Percentiles rank a stretch among this genome's conserved stretches.
Evolutionary conservation across 345 rosid genomes (phyloP).

Genomic region (Bruguiera sexangula): DNA sequence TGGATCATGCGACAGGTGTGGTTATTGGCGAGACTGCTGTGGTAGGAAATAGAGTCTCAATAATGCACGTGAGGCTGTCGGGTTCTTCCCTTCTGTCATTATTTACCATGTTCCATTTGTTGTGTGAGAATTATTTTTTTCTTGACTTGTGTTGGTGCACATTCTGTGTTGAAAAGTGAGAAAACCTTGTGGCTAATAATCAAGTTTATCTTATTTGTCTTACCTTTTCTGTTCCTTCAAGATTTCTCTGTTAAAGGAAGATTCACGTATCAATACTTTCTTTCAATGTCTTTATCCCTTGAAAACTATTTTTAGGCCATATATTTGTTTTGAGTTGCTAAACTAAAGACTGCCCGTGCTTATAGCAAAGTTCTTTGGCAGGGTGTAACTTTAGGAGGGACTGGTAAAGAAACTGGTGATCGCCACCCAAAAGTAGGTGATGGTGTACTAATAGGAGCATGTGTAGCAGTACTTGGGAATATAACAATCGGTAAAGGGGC

Average conservation of each 20-base stretch:
- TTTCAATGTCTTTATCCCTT: not conserved
- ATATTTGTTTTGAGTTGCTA: not conserved
- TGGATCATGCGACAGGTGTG: constrained; percentile 91
- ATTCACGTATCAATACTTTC: not conserved
- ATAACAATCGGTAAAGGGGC: constrained; percentile 82
- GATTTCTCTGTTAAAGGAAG: not conserved
- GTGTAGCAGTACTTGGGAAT: constrained; percentile 76
- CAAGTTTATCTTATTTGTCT: not conserved
- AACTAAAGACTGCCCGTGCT: not conserved
- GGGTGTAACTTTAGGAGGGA: constrained; percentile 91
- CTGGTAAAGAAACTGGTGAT: constrained; percentile 74
- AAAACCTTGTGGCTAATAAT: not conserved
- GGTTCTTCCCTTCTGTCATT: not conserved
- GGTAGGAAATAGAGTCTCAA: constrained; percentile 68
- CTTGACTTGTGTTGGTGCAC: not conserved
- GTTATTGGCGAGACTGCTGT: constrained; percentile 94
- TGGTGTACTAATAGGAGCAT: constrained; percentile 81
- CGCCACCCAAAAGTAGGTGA: constrained; percentile 92
- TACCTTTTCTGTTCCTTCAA: not conserved
- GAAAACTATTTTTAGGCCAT: too few species aligned
- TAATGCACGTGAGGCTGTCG: constrained; percentile 65
- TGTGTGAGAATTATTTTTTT: not conserved
- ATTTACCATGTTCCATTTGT: not conserved
- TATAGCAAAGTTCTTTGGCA: constrained; percentile 22
- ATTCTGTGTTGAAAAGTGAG: not conserved